phyloP scores from a whole-genome alignment of 176 grass and related monocot genomes.

The Tillandsia leiboldiana region DNA sequence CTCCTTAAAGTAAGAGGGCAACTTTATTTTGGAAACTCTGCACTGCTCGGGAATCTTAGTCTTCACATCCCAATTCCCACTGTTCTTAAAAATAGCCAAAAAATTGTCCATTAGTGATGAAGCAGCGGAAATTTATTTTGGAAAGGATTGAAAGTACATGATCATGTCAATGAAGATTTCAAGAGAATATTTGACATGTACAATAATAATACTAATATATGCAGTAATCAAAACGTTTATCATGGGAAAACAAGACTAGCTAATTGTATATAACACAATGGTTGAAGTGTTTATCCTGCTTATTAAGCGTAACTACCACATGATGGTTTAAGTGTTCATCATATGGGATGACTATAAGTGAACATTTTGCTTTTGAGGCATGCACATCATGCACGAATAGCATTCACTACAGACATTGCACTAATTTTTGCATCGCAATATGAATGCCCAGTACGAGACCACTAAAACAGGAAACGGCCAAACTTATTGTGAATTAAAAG shows the following conservation, averaged over 20 bases:
- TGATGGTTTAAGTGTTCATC: too few species aligned
- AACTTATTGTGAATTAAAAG: not conserved
- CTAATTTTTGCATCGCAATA: too few species aligned
- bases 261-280: too few species aligned
- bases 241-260: too few species aligned
- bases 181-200: not conserved
- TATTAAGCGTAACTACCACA: too few species aligned
- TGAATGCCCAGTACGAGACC: not conserved
- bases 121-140: not conserved
- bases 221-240: too few species aligned
- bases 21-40: conserved; percentile 63
- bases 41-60: conserved; percentile 89
- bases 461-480: not conserved
- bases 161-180: not conserved
- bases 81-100: conserved; percentile 27
- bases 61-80: conserved; percentile 98
- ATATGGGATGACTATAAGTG: not conserved
- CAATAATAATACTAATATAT: too few species aligned
- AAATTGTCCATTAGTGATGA: not conserved
- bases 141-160: not conserved
- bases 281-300: too few species aligned
- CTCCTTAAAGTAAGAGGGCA: conserved; percentile 76
- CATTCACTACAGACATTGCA: too few species aligned
- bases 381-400: not conserved
- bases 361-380: not conserved